Evolutionary conservation across 2,329 filamentous ascomycete genomes (phyloP).

Genomic region (Neoarthrinium moseri): DNA sequence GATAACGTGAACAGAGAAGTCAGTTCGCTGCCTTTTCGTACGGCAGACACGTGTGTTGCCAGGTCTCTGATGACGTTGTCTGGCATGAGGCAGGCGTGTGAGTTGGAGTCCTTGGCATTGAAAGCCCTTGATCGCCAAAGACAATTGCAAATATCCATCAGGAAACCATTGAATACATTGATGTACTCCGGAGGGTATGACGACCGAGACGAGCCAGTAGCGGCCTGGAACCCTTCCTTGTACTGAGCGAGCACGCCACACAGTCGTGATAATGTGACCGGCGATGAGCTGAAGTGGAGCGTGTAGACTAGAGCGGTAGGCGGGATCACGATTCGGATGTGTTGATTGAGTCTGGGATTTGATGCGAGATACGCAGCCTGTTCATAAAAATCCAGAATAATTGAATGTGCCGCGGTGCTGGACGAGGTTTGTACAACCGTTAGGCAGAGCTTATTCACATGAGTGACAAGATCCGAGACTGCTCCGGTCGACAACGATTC

Average conservation of each 20-base stretch:
- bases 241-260: conserved; percentile 69
- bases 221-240: conserved; percentile 71
- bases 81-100: conserved; percentile 53
- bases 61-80: conserved; percentile 43
- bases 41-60: conserved; percentile 44
- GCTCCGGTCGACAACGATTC: conserved; percentile 35
- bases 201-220: conserved; percentile 22
- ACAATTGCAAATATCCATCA: conserved; percentile 86
- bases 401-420: conserved; percentile 44
- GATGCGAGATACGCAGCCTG: conserved; percentile 56
- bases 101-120: conserved; percentile 60
- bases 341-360: conserved; percentile 45
- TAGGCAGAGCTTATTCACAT: conserved; percentile 56
- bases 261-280: conserved; percentile 65
- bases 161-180: conserved; percentile 74
- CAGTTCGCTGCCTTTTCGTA: conserved; percentile 48
- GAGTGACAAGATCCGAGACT: conserved; percentile 41
- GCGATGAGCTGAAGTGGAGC: conserved; percentile 64
- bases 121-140: conserved; percentile 77
- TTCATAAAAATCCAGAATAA: conserved; percentile 70
- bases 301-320: conserved; percentile 67
- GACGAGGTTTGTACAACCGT: conserved; percentile 56
- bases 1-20: conserved; percentile 56
- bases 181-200: conserved; percentile 59
- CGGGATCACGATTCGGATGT: conserved; percentile 67